Conservation (phyloP, 2,329 filamentous ascomycete species). For the Chaetomium sp. region DNA sequence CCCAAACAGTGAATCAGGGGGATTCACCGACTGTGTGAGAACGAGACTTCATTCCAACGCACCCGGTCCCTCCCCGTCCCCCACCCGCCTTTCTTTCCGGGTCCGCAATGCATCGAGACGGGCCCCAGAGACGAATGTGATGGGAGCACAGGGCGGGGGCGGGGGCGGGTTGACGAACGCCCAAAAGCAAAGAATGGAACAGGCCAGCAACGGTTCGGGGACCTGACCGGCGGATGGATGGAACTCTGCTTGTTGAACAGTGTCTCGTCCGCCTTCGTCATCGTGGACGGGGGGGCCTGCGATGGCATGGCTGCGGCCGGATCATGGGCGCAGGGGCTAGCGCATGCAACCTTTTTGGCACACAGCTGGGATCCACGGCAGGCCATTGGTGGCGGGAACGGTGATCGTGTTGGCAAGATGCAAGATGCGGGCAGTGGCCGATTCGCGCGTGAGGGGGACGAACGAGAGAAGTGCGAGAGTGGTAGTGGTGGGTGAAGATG, state of each 20-base stretch:
- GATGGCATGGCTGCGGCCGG: slow-evolving; percentile 10
- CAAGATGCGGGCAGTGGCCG: slow-evolving; percentile 21
- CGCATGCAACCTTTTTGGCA: slow-evolving; percentile 26
- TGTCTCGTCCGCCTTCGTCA: slow-evolving; percentile 6
- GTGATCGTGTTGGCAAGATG: slow-evolving; percentile 20
- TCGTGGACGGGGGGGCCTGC: slow-evolving; percentile 5
- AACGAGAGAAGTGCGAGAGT: background rate
- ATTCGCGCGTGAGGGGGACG: slow-evolving; percentile 9
- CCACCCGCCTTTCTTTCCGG: background rate
- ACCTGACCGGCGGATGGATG: background rate
- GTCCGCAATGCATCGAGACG: background rate
- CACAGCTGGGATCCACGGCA: slow-evolving; percentile 23
- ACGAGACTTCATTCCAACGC: slow-evolving; percentile 5
- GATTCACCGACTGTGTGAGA: background rate
- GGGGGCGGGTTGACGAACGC: slow-evolving; percentile 12
- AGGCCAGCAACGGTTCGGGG: slow-evolving; percentile 25
- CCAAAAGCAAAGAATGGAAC: slow-evolving; percentile 9
- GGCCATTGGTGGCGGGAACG: slow-evolving; percentile 18
- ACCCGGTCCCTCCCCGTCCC: background rate
- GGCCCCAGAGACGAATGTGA: slow-evolving; percentile 3
- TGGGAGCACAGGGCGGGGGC: slow-evolving; percentile 20
- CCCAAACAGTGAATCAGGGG: background rate
- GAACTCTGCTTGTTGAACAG: background rate
- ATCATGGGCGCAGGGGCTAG: slow-evolving; percentile 4
- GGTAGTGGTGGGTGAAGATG: background rate